Evolutionary conservation across 2,329 filamentous ascomycete genomes (phyloP).

Genomic region (Claviceps purpurea): DNA sequence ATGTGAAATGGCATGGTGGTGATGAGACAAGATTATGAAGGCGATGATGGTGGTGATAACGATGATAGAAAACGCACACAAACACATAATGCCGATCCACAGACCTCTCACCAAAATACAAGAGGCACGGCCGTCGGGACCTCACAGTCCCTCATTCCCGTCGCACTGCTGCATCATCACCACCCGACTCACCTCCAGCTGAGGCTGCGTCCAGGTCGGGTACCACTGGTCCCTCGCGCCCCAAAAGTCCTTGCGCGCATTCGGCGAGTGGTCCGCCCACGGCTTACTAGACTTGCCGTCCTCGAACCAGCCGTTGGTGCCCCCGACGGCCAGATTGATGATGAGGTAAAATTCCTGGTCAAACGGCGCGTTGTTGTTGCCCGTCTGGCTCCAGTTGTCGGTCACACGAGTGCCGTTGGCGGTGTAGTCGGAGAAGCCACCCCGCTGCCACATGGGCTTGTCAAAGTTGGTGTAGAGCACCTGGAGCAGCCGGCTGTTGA

Average conservation of each 20-base stretch:
- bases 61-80: not conserved
- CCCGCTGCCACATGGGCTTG: constrained; percentile 52
- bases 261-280: constrained; percentile 57
- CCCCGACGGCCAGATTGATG: constrained; percentile 62
- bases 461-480: constrained; percentile 69
- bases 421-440: constrained; percentile 50
- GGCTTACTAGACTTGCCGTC: constrained; percentile 62
- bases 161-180: constrained; percentile 59
- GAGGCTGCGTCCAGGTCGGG: constrained; percentile 56
- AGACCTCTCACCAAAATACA: not conserved
- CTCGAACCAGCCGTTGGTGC: constrained; percentile 73
- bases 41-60: no score
- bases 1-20: no score
- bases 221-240: constrained; percentile 49
- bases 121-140: not conserved
- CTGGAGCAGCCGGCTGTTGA: constrained; percentile 68
- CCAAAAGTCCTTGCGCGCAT: constrained; percentile 68
- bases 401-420: constrained; percentile 51
- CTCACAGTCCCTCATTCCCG: constrained; percentile 39
- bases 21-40: no score
- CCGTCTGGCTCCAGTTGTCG: constrained; percentile 52
- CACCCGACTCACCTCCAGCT: constrained; percentile 57
- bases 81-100: not conserved
- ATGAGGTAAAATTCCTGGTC: constrained; percentile 66
- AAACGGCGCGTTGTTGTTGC: constrained; percentile 53